These are phyloP conservation scores for Psilocybe sp. DNA, from an alignment of 768 basidiomycete genomes.

Conservation along the genomic window DNA sequence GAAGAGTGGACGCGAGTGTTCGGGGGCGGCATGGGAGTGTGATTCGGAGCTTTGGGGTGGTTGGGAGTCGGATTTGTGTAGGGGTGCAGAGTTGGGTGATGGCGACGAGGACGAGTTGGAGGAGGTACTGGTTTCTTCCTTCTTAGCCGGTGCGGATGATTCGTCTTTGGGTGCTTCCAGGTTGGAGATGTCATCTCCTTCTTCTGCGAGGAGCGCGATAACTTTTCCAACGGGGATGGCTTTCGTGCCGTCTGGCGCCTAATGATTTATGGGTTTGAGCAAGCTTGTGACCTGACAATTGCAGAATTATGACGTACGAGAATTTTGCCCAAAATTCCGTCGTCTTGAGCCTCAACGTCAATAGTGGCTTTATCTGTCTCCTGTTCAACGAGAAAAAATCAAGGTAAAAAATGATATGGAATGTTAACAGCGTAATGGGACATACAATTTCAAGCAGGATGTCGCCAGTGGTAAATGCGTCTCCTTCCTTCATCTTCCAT, in stretches of 20 bases:
- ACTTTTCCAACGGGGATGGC: conserved; percentile 83
- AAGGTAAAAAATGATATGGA: not conserved
- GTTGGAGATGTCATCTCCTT: conserved; percentile 92
- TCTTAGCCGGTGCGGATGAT: conserved; percentile 22
- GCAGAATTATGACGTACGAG: conserved; percentile 49
- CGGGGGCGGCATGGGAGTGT: conserved; percentile 32
- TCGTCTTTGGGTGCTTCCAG: conserved; percentile 62
- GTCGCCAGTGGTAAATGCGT: conserved; percentile 76
- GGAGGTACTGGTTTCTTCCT: conserved; percentile 23
- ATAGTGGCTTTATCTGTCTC: conserved; percentile 96
- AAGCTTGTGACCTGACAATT: not conserved
- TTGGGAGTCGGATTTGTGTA: conserved; percentile 14
- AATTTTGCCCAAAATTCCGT: conserved; percentile 92
- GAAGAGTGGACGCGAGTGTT: conserved; percentile 73
- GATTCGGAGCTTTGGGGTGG: conserved; percentile 27
- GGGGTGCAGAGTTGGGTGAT: conserved; percentile 14
- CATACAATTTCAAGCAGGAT: conserved; percentile 87
- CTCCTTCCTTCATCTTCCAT: conserved; percentile 90
- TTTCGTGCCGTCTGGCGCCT: conserved; percentile 70
- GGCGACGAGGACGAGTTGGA: conserved; percentile 19
- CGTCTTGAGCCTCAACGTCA: conserved; percentile 98
- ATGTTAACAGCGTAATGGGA: conserved; percentile 10
- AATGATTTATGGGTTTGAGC: conserved; percentile 1
- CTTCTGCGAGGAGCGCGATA: conserved; percentile 92
- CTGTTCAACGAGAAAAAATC: conserved; percentile 34